Conservation (phyloP, 23 red algal species). For the Gracilariopsis chorda region DNA sequence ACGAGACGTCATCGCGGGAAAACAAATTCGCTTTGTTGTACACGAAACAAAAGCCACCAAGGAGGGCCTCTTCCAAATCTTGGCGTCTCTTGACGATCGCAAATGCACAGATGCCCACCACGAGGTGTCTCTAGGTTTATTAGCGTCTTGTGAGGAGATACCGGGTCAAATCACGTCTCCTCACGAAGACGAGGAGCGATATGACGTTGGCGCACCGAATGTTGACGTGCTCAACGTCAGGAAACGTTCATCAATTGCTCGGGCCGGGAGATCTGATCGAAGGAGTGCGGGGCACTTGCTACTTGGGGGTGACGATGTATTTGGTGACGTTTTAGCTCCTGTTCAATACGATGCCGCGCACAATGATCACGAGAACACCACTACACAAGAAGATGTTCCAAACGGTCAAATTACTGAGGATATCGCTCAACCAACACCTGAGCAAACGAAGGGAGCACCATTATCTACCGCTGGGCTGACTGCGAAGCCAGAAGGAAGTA, state of each 20-base stretch:
- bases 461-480: background rate
- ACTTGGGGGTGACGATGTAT: background rate
- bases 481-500: background rate
- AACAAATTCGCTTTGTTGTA: slow-evolving; percentile 46
- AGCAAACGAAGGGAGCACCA: background rate
- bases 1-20: slow-evolving; percentile 20
- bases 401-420: background rate
- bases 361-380: background rate
- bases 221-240: background rate
- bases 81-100: background rate
- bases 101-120: background rate
- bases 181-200: background rate
- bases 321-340: background rate
- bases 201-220: background rate
- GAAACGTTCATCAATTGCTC: background rate
- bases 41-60: slow-evolving; percentile 5
- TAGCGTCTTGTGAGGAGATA: background rate
- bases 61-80: slow-evolving; percentile 34
- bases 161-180: background rate
- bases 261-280: background rate
- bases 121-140: background rate
- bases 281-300: background rate
- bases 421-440: background rate
- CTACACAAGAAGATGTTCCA: background rate
- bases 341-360: background rate